Evolutionary conservation across 2,329 filamentous ascomycete species (phyloP).

Genomic region (Paecilomyces dactylethromorphus): DNA sequence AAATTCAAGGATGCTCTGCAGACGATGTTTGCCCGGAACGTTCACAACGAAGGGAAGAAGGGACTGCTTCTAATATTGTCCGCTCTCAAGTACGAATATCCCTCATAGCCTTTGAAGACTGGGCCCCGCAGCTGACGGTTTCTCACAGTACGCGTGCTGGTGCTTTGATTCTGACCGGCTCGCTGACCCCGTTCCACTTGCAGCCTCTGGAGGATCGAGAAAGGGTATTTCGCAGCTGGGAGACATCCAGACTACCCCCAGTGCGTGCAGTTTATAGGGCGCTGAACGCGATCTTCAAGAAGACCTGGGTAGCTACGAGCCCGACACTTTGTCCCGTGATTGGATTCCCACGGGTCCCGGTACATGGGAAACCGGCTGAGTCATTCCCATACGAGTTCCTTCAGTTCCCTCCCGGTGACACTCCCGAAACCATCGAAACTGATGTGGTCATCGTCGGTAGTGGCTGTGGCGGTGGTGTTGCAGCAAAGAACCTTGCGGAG

Average conservation of each 20-base stretch:
- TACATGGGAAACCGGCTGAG: constrained; percentile 45
- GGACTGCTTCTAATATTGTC: constrained; percentile 47
- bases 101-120: neutral
- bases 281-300: constrained; percentile 44
- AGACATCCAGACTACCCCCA: constrained; percentile 45
- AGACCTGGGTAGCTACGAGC: constrained; percentile 48
- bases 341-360: constrained; percentile 49
- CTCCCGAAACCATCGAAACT: constrained; percentile 59
- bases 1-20: constrained; percentile 44
- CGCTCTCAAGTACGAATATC: constrained; percentile 43
- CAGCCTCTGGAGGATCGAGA: constrained; percentile 51
- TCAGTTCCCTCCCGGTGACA: constrained; percentile 47
- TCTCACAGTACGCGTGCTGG: constrained; percentile 45
- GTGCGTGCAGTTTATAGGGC: constrained; percentile 46
- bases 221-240: constrained; percentile 48
- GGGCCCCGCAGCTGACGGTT: neutral
- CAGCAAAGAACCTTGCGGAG: constrained; percentile 72
- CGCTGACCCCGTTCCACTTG: constrained; percentile 46
- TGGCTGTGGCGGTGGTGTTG: constrained; percentile 77
- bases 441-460: constrained; percentile 84
- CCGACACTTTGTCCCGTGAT: constrained; percentile 45
- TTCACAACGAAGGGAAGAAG: constrained; percentile 43
- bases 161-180: constrained; percentile 52
- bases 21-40: constrained; percentile 42
- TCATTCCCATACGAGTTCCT: constrained; percentile 52